Base-by-base conservation (phyloP, 1,284 basidiomycete genomes). In the Boletus semigastroideus region DNA sequence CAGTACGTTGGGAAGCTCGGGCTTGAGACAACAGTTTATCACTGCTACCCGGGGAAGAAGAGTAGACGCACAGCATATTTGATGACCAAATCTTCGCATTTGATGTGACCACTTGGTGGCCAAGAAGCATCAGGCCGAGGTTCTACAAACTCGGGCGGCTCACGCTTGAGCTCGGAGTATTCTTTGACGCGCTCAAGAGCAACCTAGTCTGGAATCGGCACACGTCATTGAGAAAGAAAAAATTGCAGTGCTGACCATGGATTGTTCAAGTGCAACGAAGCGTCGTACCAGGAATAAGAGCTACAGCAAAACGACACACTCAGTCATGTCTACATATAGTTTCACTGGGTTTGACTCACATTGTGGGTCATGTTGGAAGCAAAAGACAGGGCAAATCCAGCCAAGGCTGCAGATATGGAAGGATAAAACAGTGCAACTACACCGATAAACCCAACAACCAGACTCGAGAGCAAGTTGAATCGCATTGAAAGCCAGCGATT, bases 111-210 rank as follows among this genome's bases (percentile, higher is more conserved):
- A 16, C 72, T 72, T 8, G 83, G 75, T 4, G 94, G 95, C 94
- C 94, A 98, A 28, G 82, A 76, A 3, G 83, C 76, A 3, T 85
- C 76, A 13, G 94, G 94, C n/a, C 93, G 78, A 3, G 92, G 92
- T 55, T 96, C 92, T 34, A 91, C 68, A 60, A 87, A 87, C 67
- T 95, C 92, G 2, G 90, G 78, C 12, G 85, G 79, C 72, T 95
- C 92, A 42, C 80, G 79, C 41, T 76, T 70, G 20, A 97, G 73
- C 61, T 94, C 90, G 2, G 90, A 88, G 69, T 93, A 96, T 66
- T 94, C 92, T 66, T 92, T 92, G 65, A 97, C 82, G 40, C 94
- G 86, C 70, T 98, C 95, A 43, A 98, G 76, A 14, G 92, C 92
- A 55, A 97, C 87, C 87, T 89, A 55, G 25, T 51, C 36, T 50